These are phyloP conservation scores for Butyriboletus loyo DNA, from an alignment of 768 basidiomycete species.

Conservation along the genomic window DNA sequence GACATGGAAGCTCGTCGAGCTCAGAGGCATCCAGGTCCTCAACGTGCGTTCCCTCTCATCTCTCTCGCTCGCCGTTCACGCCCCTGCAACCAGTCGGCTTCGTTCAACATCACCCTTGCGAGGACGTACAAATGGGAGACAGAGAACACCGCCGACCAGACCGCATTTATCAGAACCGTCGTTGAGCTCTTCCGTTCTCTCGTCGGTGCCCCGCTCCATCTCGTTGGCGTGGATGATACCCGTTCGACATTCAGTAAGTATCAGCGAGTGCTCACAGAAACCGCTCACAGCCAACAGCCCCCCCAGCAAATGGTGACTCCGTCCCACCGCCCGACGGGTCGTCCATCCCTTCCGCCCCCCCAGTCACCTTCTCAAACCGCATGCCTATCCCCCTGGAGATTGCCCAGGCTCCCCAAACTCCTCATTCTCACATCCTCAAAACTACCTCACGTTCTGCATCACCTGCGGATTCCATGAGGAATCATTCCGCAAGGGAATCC, in stretches of 20 bases:
- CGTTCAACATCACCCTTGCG: conserved; percentile 83
- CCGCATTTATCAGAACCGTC: conserved; percentile 63
- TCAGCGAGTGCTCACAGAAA: neutral
- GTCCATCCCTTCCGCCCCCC: neutral
- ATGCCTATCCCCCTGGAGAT: conserved; percentile 13
- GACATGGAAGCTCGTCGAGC: conserved; percentile 85
- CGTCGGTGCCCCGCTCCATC: conserved; percentile 46
- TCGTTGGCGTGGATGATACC: conserved; percentile 53
- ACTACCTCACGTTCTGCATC: conserved; percentile 40
- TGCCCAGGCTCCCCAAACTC: conserved; percentile 21
- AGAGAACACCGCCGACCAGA: conserved; percentile 70
- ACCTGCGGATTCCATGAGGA: conserved; percentile 32
- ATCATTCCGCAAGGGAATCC: conserved; percentile 24
- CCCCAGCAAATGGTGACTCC: conserved; percentile 14
- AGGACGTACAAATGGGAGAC: conserved; percentile 90
- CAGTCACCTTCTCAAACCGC: conserved; percentile 5
- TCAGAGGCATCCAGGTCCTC: conserved; percentile 73
- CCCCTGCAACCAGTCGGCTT: conserved; percentile 43
- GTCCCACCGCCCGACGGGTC: neutral
- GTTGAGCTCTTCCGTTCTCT: conserved; percentile 58
- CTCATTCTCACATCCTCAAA: conserved; percentile 25
- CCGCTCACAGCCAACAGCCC: conserved; percentile 9
- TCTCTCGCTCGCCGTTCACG: conserved; percentile 13
- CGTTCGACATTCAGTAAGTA: conserved; percentile 31
- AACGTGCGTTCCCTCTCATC: conserved; percentile 49